Evolutionary conservation across 192 early-diverging fungal species (phyloP), one percentile per base, ranked within the genome.

Genomic region (Mortierella antarctica): DNA sequence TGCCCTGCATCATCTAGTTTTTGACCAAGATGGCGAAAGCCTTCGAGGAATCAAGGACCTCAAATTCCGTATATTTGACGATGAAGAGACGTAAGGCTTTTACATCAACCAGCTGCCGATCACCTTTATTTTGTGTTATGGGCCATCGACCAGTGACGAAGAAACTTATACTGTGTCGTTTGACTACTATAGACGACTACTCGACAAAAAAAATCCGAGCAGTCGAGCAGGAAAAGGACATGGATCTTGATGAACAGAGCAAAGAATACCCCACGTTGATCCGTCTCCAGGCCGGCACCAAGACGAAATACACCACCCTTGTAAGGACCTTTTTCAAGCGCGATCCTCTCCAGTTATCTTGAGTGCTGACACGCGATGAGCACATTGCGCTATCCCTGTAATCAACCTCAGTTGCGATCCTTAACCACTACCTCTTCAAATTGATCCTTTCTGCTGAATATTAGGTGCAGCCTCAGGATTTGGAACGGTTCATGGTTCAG

Each of bases 401-500:
- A 51, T 12, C 50, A 51, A 1, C 1, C 17, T 51, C 17, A 51
- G 2, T 51, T 51, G 11, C 54, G 17, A 21, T 31, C 3, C 31
- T 31, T 2, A 31, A 31, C 31, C 31, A 31, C 31, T 31, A 31
- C 31, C 31, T 23, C 23, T 15, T 44, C 15, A 13, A 17, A 10
- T 46, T 44, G 6, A 45, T 45, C 51, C 65, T 15, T 58, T 59
- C 1, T 20, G 48, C 5, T 52, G n/a, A 46, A 62, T 40, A 6
- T 40, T 58, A 80, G 77, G 77, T 80, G 6, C 77, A 80, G 47
- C 77, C 77, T 15, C 77, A 80, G 46, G 77, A 80, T 72, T 49
- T 80, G 59, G 77, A 80, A 17, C 57, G 77, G 31, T 80, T 80
- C 49, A 80, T 80, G 77, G 77, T 80, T 7, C 77, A 80, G 53